Evolutionary conservation across 306 rosid genomes (phyloP), one percentile per base, ranked within the genome.

Genomic region (Lotus japonicus): DNA sequence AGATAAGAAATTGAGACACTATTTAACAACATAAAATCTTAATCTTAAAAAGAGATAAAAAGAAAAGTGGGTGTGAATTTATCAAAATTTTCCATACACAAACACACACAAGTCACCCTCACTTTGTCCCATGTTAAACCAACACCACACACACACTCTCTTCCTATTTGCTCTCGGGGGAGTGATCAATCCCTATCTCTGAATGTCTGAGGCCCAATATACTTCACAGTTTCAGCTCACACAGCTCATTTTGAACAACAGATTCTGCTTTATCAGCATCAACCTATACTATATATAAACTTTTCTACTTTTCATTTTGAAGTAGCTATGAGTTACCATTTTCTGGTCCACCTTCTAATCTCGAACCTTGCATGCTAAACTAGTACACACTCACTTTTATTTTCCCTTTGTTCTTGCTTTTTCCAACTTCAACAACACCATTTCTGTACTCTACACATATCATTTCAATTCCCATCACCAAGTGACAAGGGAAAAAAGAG

Each of bases 101-200:
- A n/a, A 21, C 26, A 1, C 26, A 21, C 26, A 21, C 26, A 21
- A 21, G 26, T 21, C 26, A 21, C 39, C 76, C 74, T 71, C 55
- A 66, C 83, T 80, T 80, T 80, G 85, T 77, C 72, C 81, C 81
- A 44, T 84, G 58, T 70, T 77, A 66, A 73, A 69, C 83, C 81
- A 71, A 66, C 83, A 80, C 79, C 77, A 50, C 16, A 58, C 58
- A 19, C 49, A 55, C 38, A 11, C 41, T 58, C 59, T 71, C 73
- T 51, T 50, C 44, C 31, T 38, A 68, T 77, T 43, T 51, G 54
- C 66, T 57, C 53, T 44, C 66, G 9, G 4, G 44, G 21, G 61
- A 73, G 77, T 80, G 82, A 82, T 84, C 91, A 80, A 85, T 85
- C 91, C 49, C 87, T 70, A 79, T 84, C 85, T 77, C 91, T 80